phyloP scores from a whole-genome alignment of 441 rosid genomes.

The Populus hybrid region DNA sequence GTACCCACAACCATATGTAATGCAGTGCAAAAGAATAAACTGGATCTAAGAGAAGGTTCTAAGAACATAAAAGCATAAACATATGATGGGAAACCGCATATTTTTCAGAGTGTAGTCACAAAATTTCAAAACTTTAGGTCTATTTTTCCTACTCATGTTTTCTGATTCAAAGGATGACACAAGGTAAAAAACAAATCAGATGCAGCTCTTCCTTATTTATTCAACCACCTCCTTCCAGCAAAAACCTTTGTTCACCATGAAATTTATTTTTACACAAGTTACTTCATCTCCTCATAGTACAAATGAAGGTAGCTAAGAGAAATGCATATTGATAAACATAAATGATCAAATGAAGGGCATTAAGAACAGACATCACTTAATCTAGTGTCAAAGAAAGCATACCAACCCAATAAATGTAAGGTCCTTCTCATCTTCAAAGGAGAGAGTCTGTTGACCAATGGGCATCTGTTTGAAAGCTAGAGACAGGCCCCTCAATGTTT shows the following conservation, averaged over 20 bases:
- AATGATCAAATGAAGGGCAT: not conserved
- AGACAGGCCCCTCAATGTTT: constrained; percentile 92
- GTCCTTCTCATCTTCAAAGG: constrained; percentile 86
- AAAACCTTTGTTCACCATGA: not conserved
- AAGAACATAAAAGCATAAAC: not conserved
- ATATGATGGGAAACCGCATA: not conserved
- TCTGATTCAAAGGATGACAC: not conserved
- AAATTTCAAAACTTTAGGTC: not conserved
- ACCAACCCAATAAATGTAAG: constrained; percentile 99
- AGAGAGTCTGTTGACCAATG: constrained; percentile 62
- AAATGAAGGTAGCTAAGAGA: not conserved
- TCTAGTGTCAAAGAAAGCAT: constrained; percentile 51
- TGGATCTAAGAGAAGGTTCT: not conserved
- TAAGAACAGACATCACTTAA: not conserved
- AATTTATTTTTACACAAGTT: not conserved
- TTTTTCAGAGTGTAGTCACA: not conserved
- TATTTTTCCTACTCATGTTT: not conserved
- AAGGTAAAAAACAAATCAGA: not conserved
- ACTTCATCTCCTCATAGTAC: not conserved
- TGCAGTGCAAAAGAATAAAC: not conserved
- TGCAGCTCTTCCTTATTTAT: not conserved
- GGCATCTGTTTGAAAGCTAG: constrained; percentile 89
- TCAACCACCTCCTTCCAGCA: not conserved
- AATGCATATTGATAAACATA: not conserved
- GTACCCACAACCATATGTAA: not conserved